phyloP scores from a whole-genome alignment of 1,139 yeast genomes.

The Candida gigantensis region DNA sequence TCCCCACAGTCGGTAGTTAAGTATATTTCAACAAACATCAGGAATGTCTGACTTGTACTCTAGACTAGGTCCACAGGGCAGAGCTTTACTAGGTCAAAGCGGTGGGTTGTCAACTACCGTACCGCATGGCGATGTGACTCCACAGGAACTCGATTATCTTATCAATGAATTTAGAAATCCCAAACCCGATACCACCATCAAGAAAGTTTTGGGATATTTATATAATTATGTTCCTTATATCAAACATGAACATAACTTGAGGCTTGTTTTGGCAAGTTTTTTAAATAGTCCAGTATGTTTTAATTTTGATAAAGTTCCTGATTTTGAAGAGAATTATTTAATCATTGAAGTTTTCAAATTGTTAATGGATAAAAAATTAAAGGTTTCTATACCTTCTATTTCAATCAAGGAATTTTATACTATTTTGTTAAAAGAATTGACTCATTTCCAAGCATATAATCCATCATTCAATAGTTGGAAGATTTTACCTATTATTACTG shows the following conservation, averaged over 20 bases:
- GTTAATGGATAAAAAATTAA: conserved; percentile 52
- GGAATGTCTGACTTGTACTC: conserved; percentile 22
- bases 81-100: conserved; percentile 15
- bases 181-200: conserved; percentile 29
- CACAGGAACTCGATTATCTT: conserved; percentile 52
- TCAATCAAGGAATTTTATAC: conserved; percentile 53
- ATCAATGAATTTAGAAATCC: conserved; percentile 48
- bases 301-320: conserved; percentile 34
- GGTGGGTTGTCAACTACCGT: background rate
- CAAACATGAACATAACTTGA: conserved; percentile 57
- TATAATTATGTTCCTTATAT: conserved; percentile 64
- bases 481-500: conserved; percentile 56
- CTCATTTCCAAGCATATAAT: conserved; percentile 31
- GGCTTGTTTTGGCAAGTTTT: conserved; percentile 51
- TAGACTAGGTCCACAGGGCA: conserved; percentile 26
- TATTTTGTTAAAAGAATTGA: conserved; percentile 39
- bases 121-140: conserved; percentile 16
- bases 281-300: conserved; percentile 51
- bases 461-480: conserved; percentile 51
- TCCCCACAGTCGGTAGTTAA: background rate
- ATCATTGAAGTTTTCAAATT: conserved; percentile 53
- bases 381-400: conserved; percentile 63
- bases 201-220: conserved; percentile 50
- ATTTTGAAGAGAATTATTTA: conserved; percentile 36
- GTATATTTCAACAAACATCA: background rate